phyloP scores from a whole-genome alignment of 208 protist species.

The Leishmania guyanensis region DNA sequence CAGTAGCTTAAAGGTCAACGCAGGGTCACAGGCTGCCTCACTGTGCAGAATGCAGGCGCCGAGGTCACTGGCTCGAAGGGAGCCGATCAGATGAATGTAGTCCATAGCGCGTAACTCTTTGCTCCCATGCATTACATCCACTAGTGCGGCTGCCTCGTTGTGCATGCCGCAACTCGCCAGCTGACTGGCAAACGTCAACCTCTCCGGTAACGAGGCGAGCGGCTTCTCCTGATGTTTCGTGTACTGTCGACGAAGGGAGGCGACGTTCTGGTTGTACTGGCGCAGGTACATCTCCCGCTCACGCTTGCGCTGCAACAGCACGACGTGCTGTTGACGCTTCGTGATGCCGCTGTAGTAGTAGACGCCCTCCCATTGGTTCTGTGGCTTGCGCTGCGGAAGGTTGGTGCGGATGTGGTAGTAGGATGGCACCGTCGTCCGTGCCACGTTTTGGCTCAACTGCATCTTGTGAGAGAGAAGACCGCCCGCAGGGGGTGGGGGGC shows the following conservation, averaged over 20 bases:
- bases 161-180: constrained; percentile 69
- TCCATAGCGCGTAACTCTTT: constrained; percentile 46
- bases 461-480: not conserved
- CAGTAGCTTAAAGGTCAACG: constrained; percentile 78
- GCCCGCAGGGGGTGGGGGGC: not conserved
- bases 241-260: constrained; percentile 17
- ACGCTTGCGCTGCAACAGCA: constrained; percentile 80
- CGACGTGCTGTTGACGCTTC: constrained; percentile 72
- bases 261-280: constrained; percentile 20
- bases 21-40: constrained; percentile 71
- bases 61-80: constrained; percentile 50
- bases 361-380: constrained; percentile 88
- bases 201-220: constrained; percentile 9
- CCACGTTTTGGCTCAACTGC: constrained; percentile 84
- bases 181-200: constrained; percentile 36
- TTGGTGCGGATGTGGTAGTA: constrained; percentile 90
- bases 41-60: constrained; percentile 57
- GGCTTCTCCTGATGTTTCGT: constrained; percentile 10
- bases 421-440: constrained; percentile 86
- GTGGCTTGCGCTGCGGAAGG: constrained; percentile 82
- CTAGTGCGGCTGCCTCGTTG: constrained; percentile 45
- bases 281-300: constrained; percentile 35
- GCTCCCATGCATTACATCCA: constrained; percentile 54
- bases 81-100: constrained; percentile 55
- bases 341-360: constrained; percentile 89